A percentile compares a stretch with the other conserved stretches of the same genome.
phyloP scores from a whole-genome alignment of 176 grass and related monocot species.

The Triticum urartu region DNA sequence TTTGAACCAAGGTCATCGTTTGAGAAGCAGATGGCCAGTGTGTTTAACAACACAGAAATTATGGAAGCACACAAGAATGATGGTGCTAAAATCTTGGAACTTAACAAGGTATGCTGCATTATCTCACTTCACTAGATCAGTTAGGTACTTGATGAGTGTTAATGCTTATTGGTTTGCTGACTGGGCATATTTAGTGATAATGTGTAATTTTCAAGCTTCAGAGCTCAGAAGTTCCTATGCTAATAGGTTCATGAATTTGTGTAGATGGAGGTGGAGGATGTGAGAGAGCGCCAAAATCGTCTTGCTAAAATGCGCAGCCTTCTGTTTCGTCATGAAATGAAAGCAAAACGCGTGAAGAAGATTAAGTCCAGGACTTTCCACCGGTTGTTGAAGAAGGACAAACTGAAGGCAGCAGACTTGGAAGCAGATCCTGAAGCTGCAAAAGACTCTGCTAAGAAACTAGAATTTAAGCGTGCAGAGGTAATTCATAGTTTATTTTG shows the following conservation, averaged over 20 bases:
- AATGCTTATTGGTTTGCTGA: neutral
- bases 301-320: conserved; percentile 99
- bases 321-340: conserved; percentile 90
- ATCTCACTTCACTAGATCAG: neutral
- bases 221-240: neutral
- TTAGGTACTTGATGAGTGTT: neutral
- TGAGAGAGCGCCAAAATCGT: conserved; percentile 65
- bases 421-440: conserved; percentile 75
- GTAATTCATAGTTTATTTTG: conserved; percentile 33
- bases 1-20: conserved; percentile 75
- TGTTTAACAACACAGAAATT: conserved; percentile 51
- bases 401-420: conserved; percentile 56
- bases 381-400: conserved; percentile 86
- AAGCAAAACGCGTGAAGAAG: conserved; percentile 92
- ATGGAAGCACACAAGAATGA: conserved; percentile 81
- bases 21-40: conserved; percentile 71
- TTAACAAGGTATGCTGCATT: conserved; percentile 70
- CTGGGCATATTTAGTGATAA: neutral
- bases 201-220: conserved; percentile 11
- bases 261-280: conserved; percentile 78
- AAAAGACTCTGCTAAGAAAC: conserved; percentile 73
- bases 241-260: conserved; percentile 33
- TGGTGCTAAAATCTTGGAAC: conserved; percentile 84
- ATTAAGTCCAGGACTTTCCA: conserved; percentile 99
- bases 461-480: conserved; percentile 89